Evolutionary conservation across 1,284 basidiomycete species (phyloP).

Genomic region (Sphagnurus paluster): DNA sequence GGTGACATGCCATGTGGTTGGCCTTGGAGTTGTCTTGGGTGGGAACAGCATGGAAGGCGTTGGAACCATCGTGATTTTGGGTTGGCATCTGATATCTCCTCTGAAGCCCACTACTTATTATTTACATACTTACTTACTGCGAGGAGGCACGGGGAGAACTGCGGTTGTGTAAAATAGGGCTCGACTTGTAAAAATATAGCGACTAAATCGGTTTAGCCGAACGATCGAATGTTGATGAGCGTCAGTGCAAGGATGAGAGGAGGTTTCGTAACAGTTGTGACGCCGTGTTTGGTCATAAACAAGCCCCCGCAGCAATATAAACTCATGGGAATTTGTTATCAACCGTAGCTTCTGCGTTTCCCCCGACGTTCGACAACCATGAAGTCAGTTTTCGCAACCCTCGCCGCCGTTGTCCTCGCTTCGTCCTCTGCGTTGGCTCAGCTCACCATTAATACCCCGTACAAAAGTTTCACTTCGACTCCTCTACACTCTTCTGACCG

Average conservation of each 20-base stretch:
- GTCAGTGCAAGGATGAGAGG: not conserved
- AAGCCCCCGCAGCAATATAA: conserved; percentile 15
- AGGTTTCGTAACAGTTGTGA: conserved; percentile 6
- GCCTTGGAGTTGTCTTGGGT: conserved; percentile 12
- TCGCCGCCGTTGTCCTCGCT: conserved; percentile 39
- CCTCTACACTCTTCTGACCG: conserved; percentile 10
- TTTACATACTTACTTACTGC: no score
- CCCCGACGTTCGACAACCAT: conserved; percentile 33
- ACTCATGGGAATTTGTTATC: conserved; percentile 17
- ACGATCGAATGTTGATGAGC: no score
- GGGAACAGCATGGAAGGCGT: conserved; percentile 2
- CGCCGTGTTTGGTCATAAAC: conserved; percentile 17
- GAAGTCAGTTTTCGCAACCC: conserved; percentile 42
- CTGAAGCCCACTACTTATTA: no score
- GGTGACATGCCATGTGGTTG: conserved; percentile 14
- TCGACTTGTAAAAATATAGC: no score
- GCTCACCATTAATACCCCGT: conserved; percentile 63
- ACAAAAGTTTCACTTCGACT: conserved; percentile 1
- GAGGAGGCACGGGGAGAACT: no score
- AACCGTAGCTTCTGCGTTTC: conserved; percentile 24
- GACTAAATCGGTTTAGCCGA: no score
- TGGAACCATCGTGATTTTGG: not conserved
- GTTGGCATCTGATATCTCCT: not conserved
- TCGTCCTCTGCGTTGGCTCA: conserved; percentile 44
- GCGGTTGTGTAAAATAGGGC: no score